Evolutionary conservation across 2,329 filamentous ascomycete species (phyloP).

Genomic region (Aspergillus tamarii): DNA sequence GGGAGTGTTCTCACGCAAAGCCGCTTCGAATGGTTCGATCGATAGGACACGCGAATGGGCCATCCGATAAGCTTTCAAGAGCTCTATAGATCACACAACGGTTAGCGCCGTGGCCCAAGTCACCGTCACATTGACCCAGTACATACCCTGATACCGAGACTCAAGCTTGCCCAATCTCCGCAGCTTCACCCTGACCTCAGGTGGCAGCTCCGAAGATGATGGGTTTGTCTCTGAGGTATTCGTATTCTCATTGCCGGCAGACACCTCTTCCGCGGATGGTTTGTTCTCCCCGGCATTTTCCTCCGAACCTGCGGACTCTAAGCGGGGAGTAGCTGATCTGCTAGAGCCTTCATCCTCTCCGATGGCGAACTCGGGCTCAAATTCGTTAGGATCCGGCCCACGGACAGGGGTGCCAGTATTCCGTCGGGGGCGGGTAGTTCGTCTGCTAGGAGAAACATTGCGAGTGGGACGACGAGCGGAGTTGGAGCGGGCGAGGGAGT

Average conservation of each 20-base stretch:
- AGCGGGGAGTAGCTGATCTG: constrained; percentile 62
- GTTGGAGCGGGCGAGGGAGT: constrained; percentile 49
- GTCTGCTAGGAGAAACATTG: constrained; percentile 33
- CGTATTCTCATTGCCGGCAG: constrained; percentile 24
- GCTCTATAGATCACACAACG: constrained; percentile 58
- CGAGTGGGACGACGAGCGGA: constrained; percentile 43
- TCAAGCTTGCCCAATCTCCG: constrained; percentile 90
- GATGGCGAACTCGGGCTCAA: constrained; percentile 82
- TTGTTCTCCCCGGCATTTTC: constrained; percentile 29
- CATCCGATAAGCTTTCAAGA: constrained; percentile 87
- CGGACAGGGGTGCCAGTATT: constrained; percentile 52
- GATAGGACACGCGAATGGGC: constrained; percentile 84
- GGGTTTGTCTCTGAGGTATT: constrained; percentile 26
- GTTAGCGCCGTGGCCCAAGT: not conserved
- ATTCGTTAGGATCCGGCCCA: constrained; percentile 80
- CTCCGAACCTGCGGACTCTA: constrained; percentile 44
- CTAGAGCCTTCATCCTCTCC: constrained; percentile 77
- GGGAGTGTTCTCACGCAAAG: constrained; percentile 88
- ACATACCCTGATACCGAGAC: constrained; percentile 78
- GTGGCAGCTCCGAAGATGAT: constrained; percentile 62
- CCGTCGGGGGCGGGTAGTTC: constrained; percentile 36
- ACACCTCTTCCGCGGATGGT: constrained; percentile 22
- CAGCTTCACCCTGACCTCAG: constrained; percentile 74
- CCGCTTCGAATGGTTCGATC: constrained; percentile 92
- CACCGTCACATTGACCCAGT: not conserved